Base-by-base conservation (phyloP, 1,139 yeast species). In the Taphrina pruni region DNA sequence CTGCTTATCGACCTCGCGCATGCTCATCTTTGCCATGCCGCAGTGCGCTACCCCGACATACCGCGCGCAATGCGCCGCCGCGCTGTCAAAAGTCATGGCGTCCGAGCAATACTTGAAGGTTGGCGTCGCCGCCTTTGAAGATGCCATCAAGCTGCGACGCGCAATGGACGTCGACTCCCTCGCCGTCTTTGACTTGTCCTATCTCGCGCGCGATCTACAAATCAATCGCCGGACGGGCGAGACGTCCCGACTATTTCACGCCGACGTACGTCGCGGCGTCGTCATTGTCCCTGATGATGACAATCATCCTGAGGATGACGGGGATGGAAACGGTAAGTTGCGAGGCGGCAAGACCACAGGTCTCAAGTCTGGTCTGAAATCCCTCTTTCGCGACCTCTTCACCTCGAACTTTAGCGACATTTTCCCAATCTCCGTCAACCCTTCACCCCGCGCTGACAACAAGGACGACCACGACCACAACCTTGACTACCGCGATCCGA, bases 91-190 rank as follows among this genome's bases (percentile, higher is more conserved):
- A 8, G 21, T 58, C 38, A 21, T 58, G 8, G 52, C 35, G 14
- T 43, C 51, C 8, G 41, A 20, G 11, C 6, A 11, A 5, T 58
- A 58, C 54, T 20, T 58, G 17, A 58, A 58, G 41, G 62, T 58
- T 9, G 62, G 62, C 21, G 17, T 58, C 41, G 62, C 62, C 14
- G 62, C 62, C 26, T 58, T 58, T 36, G 41, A 58, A 7, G 62
- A 58, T 43, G 62, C 62, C 7, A 32, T 58, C 38, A 58, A 58
- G 41, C 43, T 58, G 62, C 17, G 35, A 1, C 54, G 39, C 39
- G 35, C 17, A 7, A 36, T 58, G 32, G 43, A 9, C 35, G 43
- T 58, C 54, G 26, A 32, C 9, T 21, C 43, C 54, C 12, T 9
- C 26, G 41, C 21, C 20, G 32, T 58, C 51, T 58, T 58, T 43